Conservation (phyloP, 176 grass and related monocot genomes). For the Triticum aestivum region DNA sequence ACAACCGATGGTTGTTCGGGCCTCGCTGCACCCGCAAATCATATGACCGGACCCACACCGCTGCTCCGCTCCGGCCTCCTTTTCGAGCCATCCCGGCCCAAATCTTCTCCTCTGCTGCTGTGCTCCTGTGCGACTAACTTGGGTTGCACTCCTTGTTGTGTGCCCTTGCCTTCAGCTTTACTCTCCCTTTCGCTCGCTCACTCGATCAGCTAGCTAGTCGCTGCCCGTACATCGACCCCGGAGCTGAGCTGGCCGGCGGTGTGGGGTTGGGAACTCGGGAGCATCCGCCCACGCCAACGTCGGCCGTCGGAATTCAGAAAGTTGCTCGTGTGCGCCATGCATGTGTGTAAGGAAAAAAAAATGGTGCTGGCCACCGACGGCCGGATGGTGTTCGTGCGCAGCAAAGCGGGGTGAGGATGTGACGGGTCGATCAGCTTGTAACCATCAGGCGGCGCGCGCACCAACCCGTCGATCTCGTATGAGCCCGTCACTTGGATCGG, state of each 20-base stretch:
- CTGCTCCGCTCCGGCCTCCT: not conserved
- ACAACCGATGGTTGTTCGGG: slow-evolving; percentile 59
- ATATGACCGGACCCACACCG: slow-evolving; percentile 15
- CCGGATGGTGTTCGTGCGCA: not conserved
- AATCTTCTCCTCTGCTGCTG: not conserved
- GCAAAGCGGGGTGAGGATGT: not conserved
- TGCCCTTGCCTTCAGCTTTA: slow-evolving; percentile 37
- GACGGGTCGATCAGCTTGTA: not conserved
- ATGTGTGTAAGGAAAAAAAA: not conserved
- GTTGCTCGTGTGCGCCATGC: not conserved
- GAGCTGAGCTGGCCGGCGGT: not conserved
- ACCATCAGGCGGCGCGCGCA: not conserved
- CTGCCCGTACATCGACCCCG: not conserved
- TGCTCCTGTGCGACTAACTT: slow-evolving; percentile 40
- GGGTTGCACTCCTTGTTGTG: slow-evolving; percentile 49
- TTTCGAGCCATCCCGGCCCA: not conserved
- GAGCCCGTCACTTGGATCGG: not conserved
- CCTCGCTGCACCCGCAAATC: slow-evolving; percentile 37
- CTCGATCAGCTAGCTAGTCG: not conserved
- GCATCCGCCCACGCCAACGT: not conserved
- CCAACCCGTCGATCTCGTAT: slow-evolving; percentile 12
- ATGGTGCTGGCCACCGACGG: slow-evolving; percentile 37
- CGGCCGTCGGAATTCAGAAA: not conserved
- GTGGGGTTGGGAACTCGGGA: not conserved
- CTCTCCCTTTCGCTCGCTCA: not conserved